Conservation (phyloP, 306 rosid species). For the Alnus rubra region DNA sequence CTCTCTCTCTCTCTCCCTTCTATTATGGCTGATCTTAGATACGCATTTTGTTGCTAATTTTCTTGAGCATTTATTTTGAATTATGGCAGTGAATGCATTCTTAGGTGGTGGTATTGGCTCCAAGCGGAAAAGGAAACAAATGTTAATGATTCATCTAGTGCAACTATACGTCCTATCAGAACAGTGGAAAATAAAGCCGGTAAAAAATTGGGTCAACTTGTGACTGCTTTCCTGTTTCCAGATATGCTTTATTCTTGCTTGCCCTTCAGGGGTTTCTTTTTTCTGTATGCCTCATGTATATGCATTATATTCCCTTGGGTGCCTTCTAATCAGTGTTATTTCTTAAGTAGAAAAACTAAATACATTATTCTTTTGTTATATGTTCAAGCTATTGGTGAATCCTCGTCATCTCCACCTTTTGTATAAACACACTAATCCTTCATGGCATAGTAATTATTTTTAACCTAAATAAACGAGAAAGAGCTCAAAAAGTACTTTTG, state of each 20-base stretch:
- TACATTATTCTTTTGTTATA: background rate
- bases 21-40: background rate
- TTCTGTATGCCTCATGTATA: background rate
- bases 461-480: background rate
- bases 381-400: background rate
- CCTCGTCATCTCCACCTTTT: background rate
- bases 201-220: constrained; percentile 2
- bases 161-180: constrained; percentile 21
- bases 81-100: constrained; percentile 75
- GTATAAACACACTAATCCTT: background rate
- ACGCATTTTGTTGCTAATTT: constrained; percentile 13
- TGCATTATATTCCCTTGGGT: background rate
- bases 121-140: constrained; percentile 43
- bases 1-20: background rate
- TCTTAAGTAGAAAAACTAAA: background rate
- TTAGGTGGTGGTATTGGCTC: constrained; percentile 83
- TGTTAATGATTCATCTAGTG: constrained; percentile 34
- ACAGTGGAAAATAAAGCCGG: constrained; percentile 33
- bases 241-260: background rate
- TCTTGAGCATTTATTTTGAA: constrained; percentile 7
- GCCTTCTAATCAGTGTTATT: background rate
- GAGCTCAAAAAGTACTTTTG: background rate
- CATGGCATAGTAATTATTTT: background rate
- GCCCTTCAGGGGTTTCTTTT: too few species aligned
- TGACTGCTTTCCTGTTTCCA: background rate